phyloP scores from a whole-genome alignment of 2,329 filamentous ascomycete species.

The Cladophialophora carrionii region DNA sequence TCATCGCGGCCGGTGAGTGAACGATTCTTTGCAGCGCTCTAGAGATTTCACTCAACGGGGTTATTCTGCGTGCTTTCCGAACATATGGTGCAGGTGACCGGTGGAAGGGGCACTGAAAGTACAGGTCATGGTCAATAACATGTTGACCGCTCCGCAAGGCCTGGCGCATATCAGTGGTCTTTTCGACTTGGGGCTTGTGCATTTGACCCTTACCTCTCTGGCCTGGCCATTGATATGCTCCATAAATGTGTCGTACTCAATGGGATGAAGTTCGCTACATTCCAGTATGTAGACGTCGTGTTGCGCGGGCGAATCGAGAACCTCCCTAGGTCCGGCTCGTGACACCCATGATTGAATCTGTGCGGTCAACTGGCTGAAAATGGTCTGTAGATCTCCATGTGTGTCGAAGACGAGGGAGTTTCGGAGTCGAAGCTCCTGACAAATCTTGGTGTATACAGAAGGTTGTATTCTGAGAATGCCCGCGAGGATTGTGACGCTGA shows the following conservation, averaged over 20 bases:
- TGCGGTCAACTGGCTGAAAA: not conserved
- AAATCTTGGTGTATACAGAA: not conserved
- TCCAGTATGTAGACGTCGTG: conserved; percentile 2
- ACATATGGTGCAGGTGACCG: not conserved
- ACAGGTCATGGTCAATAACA: not conserved
- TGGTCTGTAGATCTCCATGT: not conserved
- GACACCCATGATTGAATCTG: conserved; percentile 7
- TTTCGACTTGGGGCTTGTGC: not conserved
- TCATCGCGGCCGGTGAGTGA: not conserved
- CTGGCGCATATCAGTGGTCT: not conserved
- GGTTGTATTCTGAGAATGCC: not conserved
- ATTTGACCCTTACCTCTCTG: not conserved
- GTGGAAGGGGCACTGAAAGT: conserved; percentile 7
- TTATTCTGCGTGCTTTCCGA: conserved; percentile 3
- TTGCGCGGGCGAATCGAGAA: not conserved
- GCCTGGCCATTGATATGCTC: not conserved
- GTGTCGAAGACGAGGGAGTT: not conserved
- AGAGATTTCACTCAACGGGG: conserved; percentile 5
- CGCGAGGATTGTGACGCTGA: not conserved
- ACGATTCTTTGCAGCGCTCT: not conserved
- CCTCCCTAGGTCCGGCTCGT: not conserved
- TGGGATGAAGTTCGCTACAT: conserved; percentile 8
- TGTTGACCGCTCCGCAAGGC: not conserved
- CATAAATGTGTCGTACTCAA: not conserved
- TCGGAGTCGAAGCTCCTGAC: not conserved